Evolutionary conservation across 1,284 basidiomycete genomes (phyloP).

Genomic region (Cryptococcus jaspeensis): DNA sequence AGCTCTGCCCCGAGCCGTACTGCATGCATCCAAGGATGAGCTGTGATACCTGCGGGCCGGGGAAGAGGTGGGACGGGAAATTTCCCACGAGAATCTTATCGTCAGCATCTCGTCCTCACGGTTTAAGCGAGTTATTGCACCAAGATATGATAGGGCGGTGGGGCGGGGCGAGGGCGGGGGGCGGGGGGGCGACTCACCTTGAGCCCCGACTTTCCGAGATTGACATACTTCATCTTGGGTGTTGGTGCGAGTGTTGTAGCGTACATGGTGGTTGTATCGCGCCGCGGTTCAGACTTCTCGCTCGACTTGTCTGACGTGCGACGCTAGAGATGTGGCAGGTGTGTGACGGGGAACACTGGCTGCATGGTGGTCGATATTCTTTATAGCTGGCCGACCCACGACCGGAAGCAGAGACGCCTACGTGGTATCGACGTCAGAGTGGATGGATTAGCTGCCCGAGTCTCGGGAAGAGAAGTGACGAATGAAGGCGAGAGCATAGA

Average conservation of each 20-base stretch:
- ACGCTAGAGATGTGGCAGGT: too few relatives aligned
- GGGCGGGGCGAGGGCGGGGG: neutral
- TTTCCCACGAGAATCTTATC: too few relatives aligned
- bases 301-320: too few relatives aligned
- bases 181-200: slow-evolving; percentile 37
- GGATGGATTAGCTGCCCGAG: too few relatives aligned
- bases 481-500: too few relatives aligned
- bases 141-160: neutral
- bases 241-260: neutral
- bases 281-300: neutral
- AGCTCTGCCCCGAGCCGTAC: slow-evolving; percentile 39
- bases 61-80: too few relatives aligned
- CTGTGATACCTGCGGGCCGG: slow-evolving; percentile 25
- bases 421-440: too few relatives aligned
- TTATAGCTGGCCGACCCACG: too few relatives aligned
- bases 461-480: too few relatives aligned
- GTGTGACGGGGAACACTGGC: too few relatives aligned
- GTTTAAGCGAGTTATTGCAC: neutral
- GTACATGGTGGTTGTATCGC: neutral
- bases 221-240: slow-evolving; percentile 47
- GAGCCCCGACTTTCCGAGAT: slow-evolving; percentile 41
- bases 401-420: too few relatives aligned
- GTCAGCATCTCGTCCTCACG: neutral
- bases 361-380: too few relatives aligned
- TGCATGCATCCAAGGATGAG: slow-evolving; percentile 41